These are phyloP conservation scores for Hirschioporus abietinus DNA, from an alignment of 768 basidiomycete genomes.

Conservation along the genomic window DNA sequence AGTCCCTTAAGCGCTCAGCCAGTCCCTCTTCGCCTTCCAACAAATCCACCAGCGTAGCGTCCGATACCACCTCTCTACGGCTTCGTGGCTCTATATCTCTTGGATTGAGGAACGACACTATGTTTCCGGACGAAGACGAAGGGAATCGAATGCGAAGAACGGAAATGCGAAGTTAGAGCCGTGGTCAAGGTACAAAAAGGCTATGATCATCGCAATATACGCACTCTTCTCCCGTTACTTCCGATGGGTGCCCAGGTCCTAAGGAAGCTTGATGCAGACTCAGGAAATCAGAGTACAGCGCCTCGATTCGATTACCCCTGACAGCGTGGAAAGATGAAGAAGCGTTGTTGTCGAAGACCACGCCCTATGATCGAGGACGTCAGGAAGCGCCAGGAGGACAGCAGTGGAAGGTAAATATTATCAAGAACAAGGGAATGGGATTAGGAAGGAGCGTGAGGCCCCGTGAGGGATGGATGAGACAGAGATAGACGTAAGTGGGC, in stretches of 20 bases:
- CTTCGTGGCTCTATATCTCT: neutral
- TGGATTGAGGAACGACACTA: neutral
- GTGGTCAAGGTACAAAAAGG: neutral
- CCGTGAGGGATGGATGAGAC: neutral
- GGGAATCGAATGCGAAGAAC: neutral
- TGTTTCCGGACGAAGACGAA: neutral
- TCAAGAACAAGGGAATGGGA: neutral
- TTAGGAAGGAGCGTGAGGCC: neutral
- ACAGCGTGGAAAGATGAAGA: neutral
- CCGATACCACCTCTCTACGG: neutral
- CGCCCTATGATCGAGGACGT: neutral
- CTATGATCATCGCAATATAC: neutral
- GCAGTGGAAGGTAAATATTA: neutral
- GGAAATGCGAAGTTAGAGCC: neutral
- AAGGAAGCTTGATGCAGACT: neutral
- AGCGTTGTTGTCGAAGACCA: neutral
- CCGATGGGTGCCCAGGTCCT: neutral
- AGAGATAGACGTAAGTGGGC: neutral
- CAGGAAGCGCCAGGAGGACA: neutral
- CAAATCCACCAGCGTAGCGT: neutral
- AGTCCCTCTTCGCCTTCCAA: neutral
- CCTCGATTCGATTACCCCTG: neutral
- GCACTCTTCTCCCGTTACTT: neutral
- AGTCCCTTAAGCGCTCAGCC: neutral
- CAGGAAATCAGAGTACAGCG: neutral